Base-by-base conservation (phyloP, 2,329 filamentous ascomycete species). In the Clarireedia homoeocarpa region DNA sequence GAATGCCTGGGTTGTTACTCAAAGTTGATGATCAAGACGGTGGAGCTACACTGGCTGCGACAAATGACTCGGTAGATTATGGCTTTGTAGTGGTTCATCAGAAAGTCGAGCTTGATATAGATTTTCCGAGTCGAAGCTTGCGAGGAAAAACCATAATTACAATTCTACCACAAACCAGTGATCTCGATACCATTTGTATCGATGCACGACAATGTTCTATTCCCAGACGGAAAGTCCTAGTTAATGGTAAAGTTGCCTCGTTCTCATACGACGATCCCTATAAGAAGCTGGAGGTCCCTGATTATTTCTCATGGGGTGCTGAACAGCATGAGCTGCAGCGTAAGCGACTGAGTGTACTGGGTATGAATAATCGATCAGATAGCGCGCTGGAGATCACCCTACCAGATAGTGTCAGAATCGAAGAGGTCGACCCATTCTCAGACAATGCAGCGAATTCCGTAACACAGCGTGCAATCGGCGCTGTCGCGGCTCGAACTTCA, bases 21-120 rank as follows among this genome's bases (percentile, higher is more conserved):
- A 61, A 61, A 9, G 62, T 61, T 59, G 64, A 67, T 17, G 46
- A 49, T 26, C 57, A 45, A 58, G 27, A 55, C 61, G 51, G 44
- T 23, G 34, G 39, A 12, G 24, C 45, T 26, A 39, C 45, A 17
- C 30, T 55, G 4, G 61, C 59, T n/a, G 39, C 47, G 14, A 55
- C 24, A 6, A 39, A 44, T 9, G 53, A 55, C 17, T 38, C 53
- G 30, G 58, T 58, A 15, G 60, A 62, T 15, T 66, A 66, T 56
- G 67, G 65, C 26, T 79, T 75, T 59, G 68, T 79, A 42, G 74
- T 97, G 57, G 79, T 89, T 54, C 86, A 91, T 72, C 92, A 97
- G 73, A 88, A 89, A 70, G 85, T 99, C 50, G 86, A 91, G 65
- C 77, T 99, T 58, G 91, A 97, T 66, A 78, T 99, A 68, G 88